Conservation (phyloP, 169 alveolate genomes). For the Eimeria acervulina region DNA sequence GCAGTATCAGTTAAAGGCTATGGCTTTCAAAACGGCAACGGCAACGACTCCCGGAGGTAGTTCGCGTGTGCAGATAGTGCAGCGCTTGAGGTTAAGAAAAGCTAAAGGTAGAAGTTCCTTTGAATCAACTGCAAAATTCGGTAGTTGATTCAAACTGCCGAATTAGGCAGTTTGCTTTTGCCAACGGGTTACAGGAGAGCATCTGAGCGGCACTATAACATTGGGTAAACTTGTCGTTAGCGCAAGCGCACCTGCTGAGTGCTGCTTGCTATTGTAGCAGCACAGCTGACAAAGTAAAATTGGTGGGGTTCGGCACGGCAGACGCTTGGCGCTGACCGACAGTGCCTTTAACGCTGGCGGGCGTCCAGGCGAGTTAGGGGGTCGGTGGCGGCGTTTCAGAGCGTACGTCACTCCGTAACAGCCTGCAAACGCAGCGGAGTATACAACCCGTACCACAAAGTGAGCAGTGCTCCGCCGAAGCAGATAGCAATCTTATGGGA, state of each 20-base stretch:
- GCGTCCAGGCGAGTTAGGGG: too few species aligned
- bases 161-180: too few species aligned
- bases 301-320: too few species aligned
- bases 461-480: too few species aligned
- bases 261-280: neutral
- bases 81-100: neutral
- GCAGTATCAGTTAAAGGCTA: neutral
- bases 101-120: neutral
- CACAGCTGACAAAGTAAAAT: neutral
- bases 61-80: neutral
- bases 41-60: neutral
- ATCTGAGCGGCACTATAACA: neutral
- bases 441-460: too few species aligned
- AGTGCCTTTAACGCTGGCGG: too few species aligned
- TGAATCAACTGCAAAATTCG: neutral
- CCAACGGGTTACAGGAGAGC: neutral
- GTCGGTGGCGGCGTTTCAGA: too few species aligned
- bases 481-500: too few species aligned
- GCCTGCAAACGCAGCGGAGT: too few species aligned
- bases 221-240: neutral
- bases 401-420: too few species aligned
- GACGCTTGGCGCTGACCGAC: too few species aligned
- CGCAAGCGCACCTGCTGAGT: neutral
- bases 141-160: neutral
- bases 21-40: neutral